A percentile compares a stretch with the other conserved stretches of the same genome.
Evolutionary conservation across 257 asterid genomes (phyloP).

Genomic region (Capsicum rhomboideum): DNA sequence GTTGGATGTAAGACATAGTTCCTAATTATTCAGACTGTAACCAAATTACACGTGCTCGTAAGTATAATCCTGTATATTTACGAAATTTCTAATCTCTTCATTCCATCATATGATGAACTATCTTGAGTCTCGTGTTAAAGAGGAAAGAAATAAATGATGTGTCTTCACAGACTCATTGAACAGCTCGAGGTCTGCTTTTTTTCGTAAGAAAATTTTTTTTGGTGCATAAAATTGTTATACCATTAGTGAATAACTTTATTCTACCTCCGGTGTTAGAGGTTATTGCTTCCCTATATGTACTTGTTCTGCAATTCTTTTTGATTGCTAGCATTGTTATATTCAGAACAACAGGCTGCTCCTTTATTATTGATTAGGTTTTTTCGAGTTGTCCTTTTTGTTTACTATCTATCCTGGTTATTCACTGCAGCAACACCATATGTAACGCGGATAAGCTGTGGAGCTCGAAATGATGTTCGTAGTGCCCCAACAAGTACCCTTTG

Average conservation of each 20-base stretch:
- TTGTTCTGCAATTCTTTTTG: background rate
- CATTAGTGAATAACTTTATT: background rate
- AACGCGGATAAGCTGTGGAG: slow-evolving; percentile 88
- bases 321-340: background rate
- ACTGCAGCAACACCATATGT: slow-evolving; percentile 87
- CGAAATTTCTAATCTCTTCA: too few species aligned
- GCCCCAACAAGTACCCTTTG: slow-evolving; percentile 67
- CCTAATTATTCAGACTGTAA: background rate
- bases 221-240: background rate
- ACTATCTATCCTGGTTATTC: background rate
- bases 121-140: too few species aligned
- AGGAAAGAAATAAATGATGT: too few species aligned
- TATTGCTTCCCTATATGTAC: background rate
- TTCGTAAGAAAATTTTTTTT: background rate
- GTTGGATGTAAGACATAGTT: background rate
- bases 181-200: background rate
- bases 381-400: background rate
- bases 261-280: background rate
- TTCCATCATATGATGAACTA: too few species aligned
- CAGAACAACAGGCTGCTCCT: background rate
- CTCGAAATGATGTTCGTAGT: slow-evolving; percentile 57
- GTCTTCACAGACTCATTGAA: background rate
- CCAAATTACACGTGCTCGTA: background rate
- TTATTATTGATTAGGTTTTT: background rate
- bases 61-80: background rate